Evolutionary conservation across 495 filamentous ascomycete species (phyloP).

Genomic region (Niebla homalea): DNA sequence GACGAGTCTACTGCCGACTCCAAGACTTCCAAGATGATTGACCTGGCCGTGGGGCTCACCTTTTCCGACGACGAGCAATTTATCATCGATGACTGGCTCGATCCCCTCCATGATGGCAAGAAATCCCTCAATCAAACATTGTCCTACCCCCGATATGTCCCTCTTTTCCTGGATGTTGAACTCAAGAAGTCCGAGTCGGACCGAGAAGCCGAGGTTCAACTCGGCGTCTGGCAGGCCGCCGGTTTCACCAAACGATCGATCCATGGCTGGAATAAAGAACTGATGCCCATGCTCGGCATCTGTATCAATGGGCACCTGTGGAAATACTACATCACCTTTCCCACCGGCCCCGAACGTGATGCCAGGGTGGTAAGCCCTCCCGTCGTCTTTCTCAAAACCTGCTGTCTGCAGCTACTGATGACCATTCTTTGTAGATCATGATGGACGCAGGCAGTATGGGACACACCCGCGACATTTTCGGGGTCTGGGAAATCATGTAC

Average conservation of each 20-base stretch:
- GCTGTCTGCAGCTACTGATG: too few species aligned
- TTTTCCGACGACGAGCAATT: neutral
- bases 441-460: constrained; percentile 1
- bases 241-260: neutral
- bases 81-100: neutral
- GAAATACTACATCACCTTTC: neutral
- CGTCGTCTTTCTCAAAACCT: too few species aligned
- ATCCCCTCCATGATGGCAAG: neutral
- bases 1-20: neutral
- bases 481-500: constrained; percentile 2
- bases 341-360: too few species aligned
- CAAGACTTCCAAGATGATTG: constrained; percentile 5
- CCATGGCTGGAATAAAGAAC: constrained; percentile 1
- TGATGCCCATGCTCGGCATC: constrained; percentile 4
- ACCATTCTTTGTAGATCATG: constrained; percentile 1
- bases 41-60: neutral
- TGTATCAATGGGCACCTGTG: neutral
- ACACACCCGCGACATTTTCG: neutral
- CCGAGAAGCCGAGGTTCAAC: neutral
- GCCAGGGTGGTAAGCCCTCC: too few species aligned
- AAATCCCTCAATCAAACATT: constrained; percentile 1
- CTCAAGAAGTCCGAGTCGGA: neutral
- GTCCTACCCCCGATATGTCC: neutral
- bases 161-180: neutral
- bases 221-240: neutral